phyloP scores from a whole-genome alignment of 108 stramenopile species.

The Discostella pseudostelligera region DNA sequence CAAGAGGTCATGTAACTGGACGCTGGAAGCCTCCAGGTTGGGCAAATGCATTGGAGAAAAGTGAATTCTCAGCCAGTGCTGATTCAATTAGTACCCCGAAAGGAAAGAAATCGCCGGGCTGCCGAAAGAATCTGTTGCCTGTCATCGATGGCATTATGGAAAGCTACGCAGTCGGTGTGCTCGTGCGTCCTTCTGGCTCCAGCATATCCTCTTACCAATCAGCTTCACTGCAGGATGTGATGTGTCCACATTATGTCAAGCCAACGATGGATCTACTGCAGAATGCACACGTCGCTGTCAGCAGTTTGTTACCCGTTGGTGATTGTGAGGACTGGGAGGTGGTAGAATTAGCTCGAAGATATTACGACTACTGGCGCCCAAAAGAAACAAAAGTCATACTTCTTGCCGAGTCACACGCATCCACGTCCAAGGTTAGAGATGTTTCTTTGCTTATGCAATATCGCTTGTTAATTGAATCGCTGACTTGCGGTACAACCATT shows the following conservation, averaged over 20 bases:
- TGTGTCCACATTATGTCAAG: constrained; percentile 27
- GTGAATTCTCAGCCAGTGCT: neutral
- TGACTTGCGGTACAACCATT: neutral
- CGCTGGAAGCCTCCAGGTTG: constrained; percentile 30
- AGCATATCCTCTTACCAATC: neutral
- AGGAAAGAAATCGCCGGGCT: constrained; percentile 8
- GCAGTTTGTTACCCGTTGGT: constrained; percentile 32
- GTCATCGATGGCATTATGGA: constrained; percentile 1
- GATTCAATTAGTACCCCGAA: neutral
- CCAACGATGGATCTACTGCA: constrained; percentile 27
- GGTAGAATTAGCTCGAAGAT: constrained; percentile 29
- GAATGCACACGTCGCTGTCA: constrained; percentile 30
- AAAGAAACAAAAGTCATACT: constrained; percentile 37
- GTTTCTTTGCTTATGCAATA: neutral
- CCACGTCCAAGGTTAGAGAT: constrained; percentile 9
- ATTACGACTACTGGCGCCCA: constrained; percentile 46
- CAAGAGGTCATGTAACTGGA: constrained; percentile 29
- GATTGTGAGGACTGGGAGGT: constrained; percentile 44
- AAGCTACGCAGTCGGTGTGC: neutral
- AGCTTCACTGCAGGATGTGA: constrained; percentile 22
- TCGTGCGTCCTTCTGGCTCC: neutral
- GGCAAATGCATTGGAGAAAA: constrained; percentile 9
- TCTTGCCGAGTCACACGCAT: constrained; percentile 48
- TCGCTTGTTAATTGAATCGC: neutral
- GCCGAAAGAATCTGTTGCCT: constrained; percentile 20